Evolutionary conservation across 2,329 filamentous ascomycete species (phyloP).

Genomic region (Pseudocercospora crystallina): DNA sequence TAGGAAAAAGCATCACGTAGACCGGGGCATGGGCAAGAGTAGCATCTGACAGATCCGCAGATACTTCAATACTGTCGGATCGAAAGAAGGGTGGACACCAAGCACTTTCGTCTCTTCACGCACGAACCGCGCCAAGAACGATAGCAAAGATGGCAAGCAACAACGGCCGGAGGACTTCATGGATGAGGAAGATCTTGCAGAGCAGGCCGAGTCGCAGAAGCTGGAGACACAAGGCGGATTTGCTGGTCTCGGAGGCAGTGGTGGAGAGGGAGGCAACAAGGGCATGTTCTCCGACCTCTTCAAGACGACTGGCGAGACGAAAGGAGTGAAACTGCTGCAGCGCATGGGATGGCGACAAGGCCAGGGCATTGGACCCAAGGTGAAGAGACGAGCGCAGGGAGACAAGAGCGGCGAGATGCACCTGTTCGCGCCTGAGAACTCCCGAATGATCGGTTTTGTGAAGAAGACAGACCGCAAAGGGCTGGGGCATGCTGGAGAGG

Average conservation of each 20-base stretch:
- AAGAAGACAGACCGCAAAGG: constrained; percentile 70
- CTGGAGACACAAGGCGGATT: constrained; percentile 74
- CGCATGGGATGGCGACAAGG: constrained; percentile 96
- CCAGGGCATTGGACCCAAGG: constrained; percentile 86
- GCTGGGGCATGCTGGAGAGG: constrained; percentile 64
- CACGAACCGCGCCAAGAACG: constrained; percentile 70
- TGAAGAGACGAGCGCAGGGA: constrained; percentile 71
- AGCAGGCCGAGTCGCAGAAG: constrained; percentile 74
- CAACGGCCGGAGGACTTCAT: constrained; percentile 88
- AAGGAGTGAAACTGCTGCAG: constrained; percentile 80
- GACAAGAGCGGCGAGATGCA: constrained; percentile 59
- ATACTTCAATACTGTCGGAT: constrained; percentile 97
- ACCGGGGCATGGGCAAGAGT: not conserved
- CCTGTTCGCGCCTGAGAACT: constrained; percentile 83
- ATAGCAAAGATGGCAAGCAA: constrained; percentile 45
- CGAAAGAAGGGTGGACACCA: constrained; percentile 96
- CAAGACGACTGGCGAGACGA: constrained; percentile 71
- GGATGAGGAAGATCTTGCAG: constrained; percentile 93
- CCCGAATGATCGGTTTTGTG: constrained; percentile 64
- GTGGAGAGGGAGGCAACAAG: constrained; percentile 49
- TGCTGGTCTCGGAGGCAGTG: constrained; percentile 70
- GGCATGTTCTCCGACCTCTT: constrained; percentile 71
- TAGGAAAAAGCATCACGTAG: constrained; percentile 48
- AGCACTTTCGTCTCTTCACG: constrained; percentile 90
- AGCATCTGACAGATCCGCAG: constrained; percentile 45